Conservation (phyloP, 73 alveolate species). For the Tetrahymena malaccensis region DNA sequence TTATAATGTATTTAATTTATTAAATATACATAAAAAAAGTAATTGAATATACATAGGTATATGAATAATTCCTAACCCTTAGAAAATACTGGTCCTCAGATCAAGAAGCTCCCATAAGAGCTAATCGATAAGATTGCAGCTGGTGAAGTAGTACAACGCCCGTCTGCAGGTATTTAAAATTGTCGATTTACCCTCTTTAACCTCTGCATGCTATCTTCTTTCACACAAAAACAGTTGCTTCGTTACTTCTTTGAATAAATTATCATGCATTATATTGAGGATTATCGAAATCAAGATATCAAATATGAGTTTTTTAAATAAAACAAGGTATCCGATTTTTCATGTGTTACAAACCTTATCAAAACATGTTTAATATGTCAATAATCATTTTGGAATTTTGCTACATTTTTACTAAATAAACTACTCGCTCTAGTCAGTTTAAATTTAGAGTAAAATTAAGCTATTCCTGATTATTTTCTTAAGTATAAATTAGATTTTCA, state of each 20-base stretch:
- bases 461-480: background rate
- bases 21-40: background rate
- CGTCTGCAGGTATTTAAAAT: constrained; percentile 51
- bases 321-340: too few relatives aligned
- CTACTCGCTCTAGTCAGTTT: background rate
- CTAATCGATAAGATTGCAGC: constrained; percentile 84
- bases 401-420: background rate
- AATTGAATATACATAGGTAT: background rate
- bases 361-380: too few relatives aligned
- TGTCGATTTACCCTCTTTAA: background rate
- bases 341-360: too few relatives aligned
- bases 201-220: background rate
- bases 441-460: background rate
- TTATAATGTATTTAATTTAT: background rate
- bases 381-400: background rate
- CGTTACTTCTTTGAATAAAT: background rate
- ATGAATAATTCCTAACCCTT: background rate
- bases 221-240: background rate
- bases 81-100: constrained; percentile 11
- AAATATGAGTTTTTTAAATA: too few relatives aligned
- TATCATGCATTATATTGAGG: too few relatives aligned
- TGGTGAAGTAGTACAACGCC: constrained; percentile 86
- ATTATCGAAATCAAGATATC: too few relatives aligned
- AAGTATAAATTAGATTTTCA: background rate
- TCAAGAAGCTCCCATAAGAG: constrained; percentile 60